These are phyloP conservation scores for Halenospora varia DNA, from an alignment of 495 filamentous ascomycete species.

Conservation along the genomic window DNA sequence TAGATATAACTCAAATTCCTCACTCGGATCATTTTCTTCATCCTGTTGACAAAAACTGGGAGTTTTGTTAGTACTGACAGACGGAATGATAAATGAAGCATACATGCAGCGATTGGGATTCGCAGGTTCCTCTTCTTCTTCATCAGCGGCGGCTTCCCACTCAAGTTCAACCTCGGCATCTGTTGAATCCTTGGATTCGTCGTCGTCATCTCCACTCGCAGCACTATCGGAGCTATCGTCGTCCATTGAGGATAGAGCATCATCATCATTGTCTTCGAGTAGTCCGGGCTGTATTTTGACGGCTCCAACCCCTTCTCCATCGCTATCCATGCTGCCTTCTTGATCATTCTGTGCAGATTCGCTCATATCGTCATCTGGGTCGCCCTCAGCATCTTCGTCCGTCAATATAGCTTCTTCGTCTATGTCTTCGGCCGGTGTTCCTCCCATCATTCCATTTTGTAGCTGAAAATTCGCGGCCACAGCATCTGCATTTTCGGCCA, in stretches of 20 bases:
- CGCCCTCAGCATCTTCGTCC: slow-evolving; percentile 24
- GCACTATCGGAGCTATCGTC: slow-evolving; percentile 37
- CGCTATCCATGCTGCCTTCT: slow-evolving; percentile 34
- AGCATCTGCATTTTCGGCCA: slow-evolving; percentile 36
- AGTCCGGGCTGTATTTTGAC: slow-evolving; percentile 64
- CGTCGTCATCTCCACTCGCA: slow-evolving; percentile 22
- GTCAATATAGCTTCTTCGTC: slow-evolving; percentile 25
- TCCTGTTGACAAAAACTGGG: slow-evolving; percentile 26
- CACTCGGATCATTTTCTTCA: slow-evolving; percentile 33
- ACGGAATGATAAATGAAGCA: slow-evolving; percentile 2
- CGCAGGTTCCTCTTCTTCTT: slow-evolving; percentile 62
- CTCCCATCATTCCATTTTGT: slow-evolving; percentile 30
- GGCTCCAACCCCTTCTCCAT: slow-evolving; percentile 65
- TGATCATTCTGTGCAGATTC: slow-evolving; percentile 30
- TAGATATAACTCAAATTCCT: slow-evolving; percentile 84
- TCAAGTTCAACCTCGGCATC: slow-evolving; percentile 41
- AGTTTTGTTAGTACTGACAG: slow-evolving; percentile 9
- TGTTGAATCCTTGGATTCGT: slow-evolving; percentile 29
- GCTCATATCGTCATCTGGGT: slow-evolving; percentile 28
- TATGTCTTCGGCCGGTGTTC: slow-evolving; percentile 38
- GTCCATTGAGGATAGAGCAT: slow-evolving; percentile 35
- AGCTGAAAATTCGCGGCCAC: slow-evolving; percentile 29
- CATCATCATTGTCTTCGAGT: slow-evolving; percentile 40
- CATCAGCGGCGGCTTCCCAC: slow-evolving; percentile 55
- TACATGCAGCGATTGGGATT: slow-evolving; percentile 29